These are phyloP conservation scores for Aspergillus steynii DNA, from an alignment of 495 filamentous ascomycete species.

Conservation along the genomic window DNA sequence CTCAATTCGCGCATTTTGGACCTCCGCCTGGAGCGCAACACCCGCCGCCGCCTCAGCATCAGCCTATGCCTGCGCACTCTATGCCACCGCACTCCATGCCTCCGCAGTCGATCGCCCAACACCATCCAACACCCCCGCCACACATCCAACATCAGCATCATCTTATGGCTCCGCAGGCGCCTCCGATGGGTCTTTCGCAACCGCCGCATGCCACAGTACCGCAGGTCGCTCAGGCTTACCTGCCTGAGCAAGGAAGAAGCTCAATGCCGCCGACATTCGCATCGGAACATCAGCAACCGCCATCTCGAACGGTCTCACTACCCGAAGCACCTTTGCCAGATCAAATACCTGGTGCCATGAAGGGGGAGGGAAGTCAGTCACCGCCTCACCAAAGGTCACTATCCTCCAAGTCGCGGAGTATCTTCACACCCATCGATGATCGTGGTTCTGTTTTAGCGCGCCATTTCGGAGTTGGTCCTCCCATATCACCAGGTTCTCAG, in stretches of 20 bases:
- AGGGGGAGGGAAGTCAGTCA: constrained; percentile 48
- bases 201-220: constrained; percentile 57
- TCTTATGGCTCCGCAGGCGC: constrained; percentile 34
- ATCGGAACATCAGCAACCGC: constrained; percentile 37
- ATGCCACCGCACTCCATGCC: constrained; percentile 34
- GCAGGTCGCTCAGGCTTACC: constrained; percentile 63
- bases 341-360: constrained; percentile 37
- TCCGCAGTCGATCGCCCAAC: constrained; percentile 30
- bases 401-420: constrained; percentile 83
- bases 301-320: constrained; percentile 41
- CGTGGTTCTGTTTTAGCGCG: constrained; percentile 83
- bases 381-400: constrained; percentile 65
- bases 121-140: constrained; percentile 29
- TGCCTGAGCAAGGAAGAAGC: constrained; percentile 64
- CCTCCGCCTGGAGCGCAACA: constrained; percentile 45
- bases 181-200: constrained; percentile 36
- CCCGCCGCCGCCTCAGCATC: constrained; percentile 34
- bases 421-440: constrained; percentile 96
- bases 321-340: constrained; percentile 41
- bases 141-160: constrained; percentile 47
- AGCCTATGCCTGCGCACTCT: constrained; percentile 30
- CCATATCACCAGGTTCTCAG: constrained; percentile 35
- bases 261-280: constrained; percentile 53
- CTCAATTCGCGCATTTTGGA: constrained; percentile 49
- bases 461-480: constrained; percentile 68